phyloP scores from a whole-genome alignment of 2,329 filamentous ascomycete genomes.

The Gremmenia infestans region DNA sequence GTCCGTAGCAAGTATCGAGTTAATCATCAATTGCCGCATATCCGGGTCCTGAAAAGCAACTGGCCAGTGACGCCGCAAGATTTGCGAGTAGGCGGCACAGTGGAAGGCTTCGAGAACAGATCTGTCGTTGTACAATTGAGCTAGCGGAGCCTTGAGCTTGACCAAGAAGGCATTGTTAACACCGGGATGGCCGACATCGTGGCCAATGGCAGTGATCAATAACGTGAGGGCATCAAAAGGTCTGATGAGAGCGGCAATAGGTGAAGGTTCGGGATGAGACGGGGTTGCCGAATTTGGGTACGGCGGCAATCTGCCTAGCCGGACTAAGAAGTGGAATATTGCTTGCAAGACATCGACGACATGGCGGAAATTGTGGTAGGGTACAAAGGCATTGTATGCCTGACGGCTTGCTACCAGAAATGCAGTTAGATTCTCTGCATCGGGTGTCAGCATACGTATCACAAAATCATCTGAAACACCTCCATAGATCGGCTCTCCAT shows the following conservation, averaged over 20 bases:
- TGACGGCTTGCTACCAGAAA: constrained; percentile 85
- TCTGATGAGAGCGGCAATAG: constrained; percentile 69
- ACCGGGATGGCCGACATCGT: constrained; percentile 94
- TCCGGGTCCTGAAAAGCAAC: constrained; percentile 69
- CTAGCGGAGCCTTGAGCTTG: constrained; percentile 84
- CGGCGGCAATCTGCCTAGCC: constrained; percentile 68
- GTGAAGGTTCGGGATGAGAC: constrained; percentile 37
- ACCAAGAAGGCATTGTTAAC: constrained; percentile 97
- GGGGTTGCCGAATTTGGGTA: constrained; percentile 44
- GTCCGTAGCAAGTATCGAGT: constrained; percentile 93
- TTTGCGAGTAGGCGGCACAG: constrained; percentile 94
- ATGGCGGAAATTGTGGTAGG: constrained; percentile 98
- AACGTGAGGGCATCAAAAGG: constrained; percentile 87
- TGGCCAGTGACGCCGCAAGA: constrained; percentile 89
- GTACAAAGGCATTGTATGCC: constrained; percentile 94
- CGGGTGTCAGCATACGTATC: constrained; percentile 37
- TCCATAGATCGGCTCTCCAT: constrained; percentile 32
- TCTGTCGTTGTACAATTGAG: constrained; percentile 93
- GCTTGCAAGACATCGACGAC: constrained; percentile 95
- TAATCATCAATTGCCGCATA: constrained; percentile 90
- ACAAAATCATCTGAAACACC: constrained; percentile 24
- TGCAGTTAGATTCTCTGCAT: constrained; percentile 68
- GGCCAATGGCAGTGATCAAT: constrained; percentile 91
- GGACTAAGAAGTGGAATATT: constrained; percentile 82
- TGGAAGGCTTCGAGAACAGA: constrained; percentile 97